Evolutionary conservation across 2,329 filamentous ascomycete genomes (phyloP), one percentile per base, ranked within the genome.

Genomic region (Calycina herbarum): DNA sequence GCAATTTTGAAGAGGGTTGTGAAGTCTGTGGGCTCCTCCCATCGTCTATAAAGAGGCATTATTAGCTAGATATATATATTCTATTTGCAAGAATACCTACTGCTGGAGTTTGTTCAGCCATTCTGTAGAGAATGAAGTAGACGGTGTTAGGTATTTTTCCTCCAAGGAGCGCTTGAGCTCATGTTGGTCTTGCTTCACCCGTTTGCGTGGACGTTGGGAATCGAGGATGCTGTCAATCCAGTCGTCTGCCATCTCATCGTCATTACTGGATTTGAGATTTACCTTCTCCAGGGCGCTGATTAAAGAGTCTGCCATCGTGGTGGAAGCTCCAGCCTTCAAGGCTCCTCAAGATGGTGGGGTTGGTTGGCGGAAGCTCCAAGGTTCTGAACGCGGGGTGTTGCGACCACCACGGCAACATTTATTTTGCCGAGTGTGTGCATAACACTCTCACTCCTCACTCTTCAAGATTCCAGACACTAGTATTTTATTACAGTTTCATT

Each of bases 51-150:
- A 54, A 35, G 29, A 67, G 59, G 63, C 27, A 45, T 68, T 59
- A 70, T 68, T 62, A 67, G 67, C 54, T 62, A n/a, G 61, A 3
- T n/a, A 15, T 4, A 29, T 51, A 20, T 10, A 20, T 13, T 31
- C 73, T 76, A 57, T 20, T 33, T 31, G 63, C 54, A 11, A 20
- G 57, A 45, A 29, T 24, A 72, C 79, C 65, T 77, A 87, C 83
- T 94, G 92, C 79, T 99, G 95, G 56, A 98, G 80, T 64, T 86
- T 86, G 77, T 97, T 93, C 66, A 99, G 85, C 93, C 95, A 98
- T 74, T 90, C 88, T 4, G 86, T 82, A 40, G 89, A 93, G 80
- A 99, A 97, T 2, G 85, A 85, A 5, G 88, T 84, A 1, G 92
- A 92, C 0, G 95, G 94, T 1, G 86, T 87, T 31, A 99, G 82